These are phyloP conservation scores for Xylariomycetidae sp. DNA, from an alignment of 2,329 filamentous ascomycete genomes.

Conservation along the genomic window DNA sequence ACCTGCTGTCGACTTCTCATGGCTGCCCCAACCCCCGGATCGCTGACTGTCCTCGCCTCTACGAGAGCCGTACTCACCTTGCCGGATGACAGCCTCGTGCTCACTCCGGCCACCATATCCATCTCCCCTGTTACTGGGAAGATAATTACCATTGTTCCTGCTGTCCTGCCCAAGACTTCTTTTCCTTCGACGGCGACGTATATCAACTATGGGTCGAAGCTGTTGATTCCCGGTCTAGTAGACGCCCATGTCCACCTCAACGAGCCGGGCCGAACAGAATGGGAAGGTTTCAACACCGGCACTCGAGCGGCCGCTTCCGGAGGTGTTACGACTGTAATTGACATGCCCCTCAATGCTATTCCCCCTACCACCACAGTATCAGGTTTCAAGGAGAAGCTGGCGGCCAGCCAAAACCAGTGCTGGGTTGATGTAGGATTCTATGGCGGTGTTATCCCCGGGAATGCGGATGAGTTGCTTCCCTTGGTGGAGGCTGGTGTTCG, in stretches of 20 bases:
- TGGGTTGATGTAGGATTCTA: conserved; percentile 99
- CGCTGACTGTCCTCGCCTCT: conserved; percentile 77
- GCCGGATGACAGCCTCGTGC: conserved; percentile 51
- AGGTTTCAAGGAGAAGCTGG: conserved; percentile 79
- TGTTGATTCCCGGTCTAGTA: conserved; percentile 86
- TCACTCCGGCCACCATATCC: conserved; percentile 79
- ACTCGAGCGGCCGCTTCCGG: conserved; percentile 91
- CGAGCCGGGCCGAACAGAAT: conserved; percentile 93
- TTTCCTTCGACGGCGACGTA: conserved; percentile 74
- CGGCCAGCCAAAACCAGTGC: conserved; percentile 79
- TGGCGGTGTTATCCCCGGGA: conserved; percentile 89
- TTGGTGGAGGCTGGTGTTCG: conserved; percentile 82
- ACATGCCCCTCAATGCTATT: conserved; percentile 97
- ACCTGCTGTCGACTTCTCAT: too few relatives aligned
- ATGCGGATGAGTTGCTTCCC: conserved; percentile 70
- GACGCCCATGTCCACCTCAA: conserved; percentile 98
- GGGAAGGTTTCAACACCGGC: conserved; percentile 96
- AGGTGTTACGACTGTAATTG: conserved; percentile 92
- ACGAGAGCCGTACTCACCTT: conserved; percentile 77
- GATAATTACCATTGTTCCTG: conserved; percentile 70
- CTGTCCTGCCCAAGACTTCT: conserved; percentile 66
- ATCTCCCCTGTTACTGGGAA: conserved; percentile 77
- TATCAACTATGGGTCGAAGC: conserved; percentile 75
- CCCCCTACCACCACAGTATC: conserved; percentile 88
- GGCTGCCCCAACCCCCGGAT: too few relatives aligned